Evolutionary conservation across 2,329 filamentous ascomycete genomes (phyloP).

Genomic region (Dissoconium aciculare): DNA sequence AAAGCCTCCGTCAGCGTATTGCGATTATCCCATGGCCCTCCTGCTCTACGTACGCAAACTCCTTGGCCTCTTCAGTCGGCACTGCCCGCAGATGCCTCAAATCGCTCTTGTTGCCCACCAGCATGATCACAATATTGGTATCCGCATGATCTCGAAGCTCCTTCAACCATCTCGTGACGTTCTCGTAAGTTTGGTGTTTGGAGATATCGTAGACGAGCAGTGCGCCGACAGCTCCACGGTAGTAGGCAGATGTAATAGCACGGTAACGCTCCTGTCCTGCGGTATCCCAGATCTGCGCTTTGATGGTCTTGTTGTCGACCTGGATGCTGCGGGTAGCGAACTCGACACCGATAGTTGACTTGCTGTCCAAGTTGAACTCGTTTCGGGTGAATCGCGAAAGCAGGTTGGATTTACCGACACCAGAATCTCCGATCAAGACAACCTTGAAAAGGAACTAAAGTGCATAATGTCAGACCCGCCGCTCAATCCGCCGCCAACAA

Average conservation of each 20-base stretch:
- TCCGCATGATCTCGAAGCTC: conserved; percentile 96
- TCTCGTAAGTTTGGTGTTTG: conserved; percentile 99
- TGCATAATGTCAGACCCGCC: conserved; percentile 4
- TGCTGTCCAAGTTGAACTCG: conserved; percentile 99
- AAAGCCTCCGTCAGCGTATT: neutral
- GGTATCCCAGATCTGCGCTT: conserved; percentile 99
- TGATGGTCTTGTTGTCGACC: conserved; percentile 99
- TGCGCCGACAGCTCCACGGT: conserved; percentile 90
- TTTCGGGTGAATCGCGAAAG: conserved; percentile 98
- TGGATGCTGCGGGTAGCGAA: conserved; percentile 98
- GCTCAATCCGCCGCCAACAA: no score
- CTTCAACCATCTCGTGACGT: conserved; percentile 97
- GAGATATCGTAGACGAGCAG: conserved; percentile 98
- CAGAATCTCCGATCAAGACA: conserved; percentile 97
- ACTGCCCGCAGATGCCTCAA: conserved; percentile 94
- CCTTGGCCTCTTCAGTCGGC: conserved; percentile 92
- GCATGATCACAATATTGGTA: conserved; percentile 96
- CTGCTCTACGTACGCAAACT: conserved; percentile 72
- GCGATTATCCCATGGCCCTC: neutral
- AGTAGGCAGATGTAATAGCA: conserved; percentile 98
- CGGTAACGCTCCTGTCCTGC: conserved; percentile 97
- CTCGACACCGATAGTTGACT: conserved; percentile 98
- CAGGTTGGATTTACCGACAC: conserved; percentile 98
- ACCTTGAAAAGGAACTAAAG: conserved; percentile 98
- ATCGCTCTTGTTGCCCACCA: conserved; percentile 99